Percentiles rank a stretch among this genome's conserved stretches.
Evolutionary conservation across 164 flowering plant genomes (phyloP).

Genomic region (Paratinospora sagittata): DNA sequence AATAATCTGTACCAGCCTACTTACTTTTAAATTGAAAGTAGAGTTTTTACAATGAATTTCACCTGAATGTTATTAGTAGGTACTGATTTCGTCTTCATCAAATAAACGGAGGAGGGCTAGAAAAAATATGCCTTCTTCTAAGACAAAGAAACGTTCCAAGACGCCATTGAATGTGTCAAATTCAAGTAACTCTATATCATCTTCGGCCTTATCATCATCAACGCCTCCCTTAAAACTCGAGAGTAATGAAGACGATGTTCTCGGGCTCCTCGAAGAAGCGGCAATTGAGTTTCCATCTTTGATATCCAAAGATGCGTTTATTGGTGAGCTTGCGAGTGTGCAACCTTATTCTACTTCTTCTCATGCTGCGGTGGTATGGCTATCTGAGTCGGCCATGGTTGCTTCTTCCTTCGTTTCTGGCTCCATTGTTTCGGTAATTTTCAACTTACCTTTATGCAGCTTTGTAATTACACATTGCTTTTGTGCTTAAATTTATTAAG

Average conservation of each 20-base stretch:
- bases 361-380: slow-evolving; percentile 56
- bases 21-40: too few relatives aligned
- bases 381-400: slow-evolving; percentile 62
- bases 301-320: slow-evolving; percentile 46
- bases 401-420: slow-evolving; percentile 48
- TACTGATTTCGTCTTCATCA: too few relatives aligned
- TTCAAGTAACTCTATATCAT: slow-evolving; percentile 15
- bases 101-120: too few relatives aligned
- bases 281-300: slow-evolving; percentile 50
- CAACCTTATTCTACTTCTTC: slow-evolving; percentile 19
- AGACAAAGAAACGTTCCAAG: slow-evolving; percentile 36
- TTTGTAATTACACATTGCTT: background rate
- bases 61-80: too few relatives aligned
- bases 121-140: slow-evolving; percentile 21
- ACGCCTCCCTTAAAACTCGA: slow-evolving; percentile 3
- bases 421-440: slow-evolving; percentile 72
- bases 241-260: slow-evolving; percentile 24
- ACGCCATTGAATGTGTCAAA: slow-evolving; percentile 27
- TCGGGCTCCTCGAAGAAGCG: slow-evolving; percentile 38
- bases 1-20: too few relatives aligned
- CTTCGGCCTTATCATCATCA: slow-evolving; percentile 4
- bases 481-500: too few relatives aligned
- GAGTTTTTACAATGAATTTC: too few relatives aligned
- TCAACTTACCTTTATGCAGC: background rate
- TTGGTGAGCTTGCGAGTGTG: slow-evolving; percentile 35